Evolutionary conservation across 1,139 yeast genomes (phyloP), one percentile per base, ranked within the genome.

Genomic region (Ogataea hybrid): DNA sequence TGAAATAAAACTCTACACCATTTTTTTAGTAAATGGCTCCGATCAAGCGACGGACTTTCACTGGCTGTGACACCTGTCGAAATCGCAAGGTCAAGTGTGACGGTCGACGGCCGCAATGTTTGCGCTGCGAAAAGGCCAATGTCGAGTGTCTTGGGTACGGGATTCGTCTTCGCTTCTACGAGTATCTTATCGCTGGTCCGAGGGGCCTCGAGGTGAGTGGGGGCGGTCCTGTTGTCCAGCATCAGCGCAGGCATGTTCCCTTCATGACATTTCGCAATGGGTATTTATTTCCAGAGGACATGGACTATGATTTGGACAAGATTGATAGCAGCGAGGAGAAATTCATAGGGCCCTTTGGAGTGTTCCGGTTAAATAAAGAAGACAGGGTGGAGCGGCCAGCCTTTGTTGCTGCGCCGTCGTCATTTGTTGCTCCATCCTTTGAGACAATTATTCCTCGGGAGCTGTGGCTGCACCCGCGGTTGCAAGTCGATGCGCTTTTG

Each of bases 71-170:
- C 72, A 75, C 79, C 10, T 75, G 80, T 51, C 63, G 79, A 28
- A 51, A 63, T 27, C 62, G 79, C 20, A 74, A 73, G 52, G 75
- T 75, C 47, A 74, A 73, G 53, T 75, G 80, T 57, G 79, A 73
- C 50, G 63, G 70, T 27, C 52, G 58, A 4, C 62, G 63, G 43
- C 79, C 79, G 2, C 44, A 45, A 12, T 75, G 80, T 51, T 39
- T 47, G 25, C 60, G 79, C 38, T 75, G 80, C 56, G 50, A 44
- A 25, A 72, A 67, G 46, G 68, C 78, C 7, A 77, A 79, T 1
- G 53, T 81, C 6, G 63, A 68, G 11, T 89, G 97, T 58, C 83
- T 83, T 16, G 97, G 96, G 0, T 89, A 87, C 58, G 87, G 78
- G 47, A 82, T 88, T 52, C 84, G 82, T 49, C 71, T 89, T 21